Percentiles rank a stretch among this genome's conserved stretches.
phyloP scores from a whole-genome alignment of 1,284 basidiomycete species.

The Mycosarcoma maydis region DNA sequence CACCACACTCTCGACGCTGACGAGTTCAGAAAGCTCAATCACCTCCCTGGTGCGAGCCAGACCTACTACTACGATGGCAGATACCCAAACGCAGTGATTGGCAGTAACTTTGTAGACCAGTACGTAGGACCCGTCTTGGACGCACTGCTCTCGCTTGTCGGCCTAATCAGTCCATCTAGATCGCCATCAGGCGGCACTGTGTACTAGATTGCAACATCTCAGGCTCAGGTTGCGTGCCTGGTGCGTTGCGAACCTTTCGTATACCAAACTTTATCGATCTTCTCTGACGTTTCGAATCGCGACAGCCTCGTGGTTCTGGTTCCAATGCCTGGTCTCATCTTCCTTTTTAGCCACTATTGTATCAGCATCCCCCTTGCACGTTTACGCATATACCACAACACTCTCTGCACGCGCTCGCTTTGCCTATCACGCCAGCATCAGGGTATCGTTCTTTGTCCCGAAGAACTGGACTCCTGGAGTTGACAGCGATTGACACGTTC shows the following conservation, averaged over 20 bases:
- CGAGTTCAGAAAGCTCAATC: constrained; percentile 39
- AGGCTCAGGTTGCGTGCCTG: not conserved
- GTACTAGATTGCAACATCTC: constrained; percentile 14
- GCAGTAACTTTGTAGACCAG: constrained; percentile 34
- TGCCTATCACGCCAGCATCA: not conserved
- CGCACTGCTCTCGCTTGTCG: constrained; percentile 14
- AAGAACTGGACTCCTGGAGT: no score
- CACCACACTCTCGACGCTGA: constrained; percentile 33
- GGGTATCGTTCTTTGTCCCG: no score
- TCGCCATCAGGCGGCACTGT: constrained; percentile 11
- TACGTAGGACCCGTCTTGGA: constrained; percentile 30
- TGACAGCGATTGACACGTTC: constrained; percentile 6
- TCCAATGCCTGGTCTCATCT: no score
- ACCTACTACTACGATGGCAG: constrained; percentile 36
- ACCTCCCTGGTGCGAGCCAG: constrained; percentile 15
- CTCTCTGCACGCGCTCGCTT: constrained; percentile 1
- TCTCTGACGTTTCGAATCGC: no score
- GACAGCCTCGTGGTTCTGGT: no score
- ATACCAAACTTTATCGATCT: no score
- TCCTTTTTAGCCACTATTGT: constrained; percentile 4
- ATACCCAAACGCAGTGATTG: constrained; percentile 38
- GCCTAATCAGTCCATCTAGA: constrained; percentile 7
- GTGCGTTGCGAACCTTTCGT: not conserved
- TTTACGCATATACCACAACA: constrained; percentile 29
- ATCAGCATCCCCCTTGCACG: constrained; percentile 14